Evolutionary conservation across 495 filamentous ascomycete species (phyloP), one percentile per base, ranked within the genome.

Genomic region (Penicillium nucicola): DNA sequence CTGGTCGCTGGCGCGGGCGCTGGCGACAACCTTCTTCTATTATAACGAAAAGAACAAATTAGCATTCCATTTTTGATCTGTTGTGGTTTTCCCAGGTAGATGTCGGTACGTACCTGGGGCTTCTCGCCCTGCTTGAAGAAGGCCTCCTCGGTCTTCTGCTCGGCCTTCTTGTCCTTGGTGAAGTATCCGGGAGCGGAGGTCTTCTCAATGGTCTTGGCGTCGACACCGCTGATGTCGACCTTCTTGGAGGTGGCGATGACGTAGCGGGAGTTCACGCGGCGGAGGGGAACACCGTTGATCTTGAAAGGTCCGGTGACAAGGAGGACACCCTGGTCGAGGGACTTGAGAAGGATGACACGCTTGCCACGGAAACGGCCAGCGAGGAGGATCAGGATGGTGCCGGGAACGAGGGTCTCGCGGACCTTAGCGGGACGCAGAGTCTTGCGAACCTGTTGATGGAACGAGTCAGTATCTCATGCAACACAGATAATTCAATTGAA

Each of bases 321-420:
- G 68, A 99, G 90, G 56, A 97, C 88, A 76, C 95, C 95, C 79
- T 96, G 88, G 65, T 86, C 77, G 69, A 99, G 90, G 77, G 85
- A 80, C 83, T 97, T 97, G 72, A 99, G 88, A 74, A 96, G 91
- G 69, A 99, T 80, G 67, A 99, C 95, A 70, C 95, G 95, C 89
- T 97, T 97, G 81, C 95, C 95, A 65, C 95, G 93, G 89, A 97
- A 99, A 69, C 95, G 93, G 65, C 95, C 95, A 76, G 95, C 93
- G 67, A 99, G 89, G 71, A 99, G 89, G 75, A 99, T 97, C 66
- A 99, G 85, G 66, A 97, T 80, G 69, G 89, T 86, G 72, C 95
- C 95, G 70, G 93, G 95, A 70, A 85, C 78, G 64, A 99, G 92
- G 56, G 87, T 85, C 61, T 85, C 74, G 61, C 95, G 92, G 58